Conservation (phyloP, 176 grass and related monocot genomes). For the Luzula sylvatica region DNA sequence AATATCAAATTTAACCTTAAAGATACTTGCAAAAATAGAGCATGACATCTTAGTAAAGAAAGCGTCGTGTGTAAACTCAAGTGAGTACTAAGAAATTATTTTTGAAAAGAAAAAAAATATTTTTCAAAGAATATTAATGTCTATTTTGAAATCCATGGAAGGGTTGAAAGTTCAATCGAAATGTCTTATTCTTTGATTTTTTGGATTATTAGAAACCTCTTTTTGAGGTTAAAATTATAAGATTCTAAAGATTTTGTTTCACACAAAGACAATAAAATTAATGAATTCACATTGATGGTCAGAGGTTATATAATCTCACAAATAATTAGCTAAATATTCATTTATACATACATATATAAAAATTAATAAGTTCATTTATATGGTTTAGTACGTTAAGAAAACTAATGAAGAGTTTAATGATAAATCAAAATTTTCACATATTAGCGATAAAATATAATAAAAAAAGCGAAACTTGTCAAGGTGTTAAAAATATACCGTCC, state of each 20-base stretch:
- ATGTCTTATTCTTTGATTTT: constrained; percentile 5
- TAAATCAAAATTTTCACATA: neutral
- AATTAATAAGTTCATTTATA: neutral
- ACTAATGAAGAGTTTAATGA: neutral
- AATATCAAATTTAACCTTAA: too few relatives aligned
- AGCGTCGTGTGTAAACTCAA: neutral
- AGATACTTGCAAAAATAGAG: neutral
- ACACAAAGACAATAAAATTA: neutral
- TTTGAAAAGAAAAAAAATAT: neutral
- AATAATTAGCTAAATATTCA: too few relatives aligned
- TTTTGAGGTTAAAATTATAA: neutral
- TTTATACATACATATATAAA: neutral
- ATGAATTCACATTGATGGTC: neutral
- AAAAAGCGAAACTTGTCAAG: constrained; percentile 6
- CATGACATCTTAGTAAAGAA: constrained; percentile 8
- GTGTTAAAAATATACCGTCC: constrained; percentile 39
- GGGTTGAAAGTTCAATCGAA: constrained; percentile 1
- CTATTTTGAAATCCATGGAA: neutral
- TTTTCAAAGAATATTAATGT: constrained; percentile 5
- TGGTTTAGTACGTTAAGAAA: neutral
- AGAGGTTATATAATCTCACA: neutral
- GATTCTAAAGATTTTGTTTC: neutral
- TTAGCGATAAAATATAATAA: neutral
- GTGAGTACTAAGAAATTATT: neutral
- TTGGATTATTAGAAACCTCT: neutral